A percentile compares a stretch with the other conserved stretches of the same genome.
Evolutionary conservation across 768 basidiomycete genomes (phyloP).

Genomic region (Dictyophora rubrovolvata): DNA sequence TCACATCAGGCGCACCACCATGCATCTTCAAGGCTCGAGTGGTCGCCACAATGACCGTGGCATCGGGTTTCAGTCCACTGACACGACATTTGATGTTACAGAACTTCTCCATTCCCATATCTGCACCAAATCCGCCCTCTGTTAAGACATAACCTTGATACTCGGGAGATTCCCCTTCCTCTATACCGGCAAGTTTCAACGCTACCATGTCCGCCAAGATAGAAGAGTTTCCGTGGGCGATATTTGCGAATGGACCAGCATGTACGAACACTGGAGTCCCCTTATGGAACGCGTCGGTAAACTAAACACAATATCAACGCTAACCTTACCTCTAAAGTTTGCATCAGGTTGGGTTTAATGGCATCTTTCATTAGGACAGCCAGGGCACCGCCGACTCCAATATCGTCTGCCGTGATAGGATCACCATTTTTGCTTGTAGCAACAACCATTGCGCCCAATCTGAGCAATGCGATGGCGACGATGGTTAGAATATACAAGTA

Average conservation of each 20-base stretch:
- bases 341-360: constrained; percentile 99
- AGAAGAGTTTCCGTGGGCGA: constrained; percentile 97
- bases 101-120: constrained; percentile 99
- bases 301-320: not conserved
- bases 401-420: constrained; percentile 90
- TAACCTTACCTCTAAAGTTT: constrained; percentile 73
- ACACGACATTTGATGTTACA: constrained; percentile 98
- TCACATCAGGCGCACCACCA: constrained; percentile 93
- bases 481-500: not conserved
- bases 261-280: constrained; percentile 99
- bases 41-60: constrained; percentile 91
- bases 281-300: constrained; percentile 21
- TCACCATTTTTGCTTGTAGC: constrained; percentile 87
- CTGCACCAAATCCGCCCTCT: constrained; percentile 96
- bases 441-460: constrained; percentile 92
- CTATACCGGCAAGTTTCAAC: constrained; percentile 91
- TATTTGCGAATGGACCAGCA: constrained; percentile 98
- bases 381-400: constrained; percentile 90
- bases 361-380: constrained; percentile 98
- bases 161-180: constrained; percentile 74
- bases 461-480: not conserved
- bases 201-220: constrained; percentile 97
- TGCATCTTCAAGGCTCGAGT: constrained; percentile 99
- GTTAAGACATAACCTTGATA: constrained; percentile 92
- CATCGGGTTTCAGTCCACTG: constrained; percentile 88